These are phyloP conservation scores for Penicillium cataractarum DNA, from an alignment of 495 filamentous ascomycete species.

Conservation along the genomic window DNA sequence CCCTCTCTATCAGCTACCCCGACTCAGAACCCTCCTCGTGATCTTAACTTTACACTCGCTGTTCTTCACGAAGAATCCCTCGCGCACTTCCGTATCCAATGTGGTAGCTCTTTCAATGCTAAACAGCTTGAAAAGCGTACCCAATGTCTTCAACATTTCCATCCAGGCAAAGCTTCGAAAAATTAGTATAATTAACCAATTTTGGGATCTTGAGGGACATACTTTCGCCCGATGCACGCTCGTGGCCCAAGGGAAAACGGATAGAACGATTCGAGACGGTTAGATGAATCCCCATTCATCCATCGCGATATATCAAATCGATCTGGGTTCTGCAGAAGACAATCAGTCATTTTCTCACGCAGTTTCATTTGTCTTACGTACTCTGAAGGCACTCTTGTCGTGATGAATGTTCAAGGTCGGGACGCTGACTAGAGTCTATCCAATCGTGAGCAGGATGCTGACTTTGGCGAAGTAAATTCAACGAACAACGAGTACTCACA, in stretches of 20 bases:
- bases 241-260: conserved; percentile 10
- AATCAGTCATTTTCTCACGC: not conserved
- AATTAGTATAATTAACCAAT: not conserved
- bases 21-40: not conserved
- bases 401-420: conserved; percentile 12
- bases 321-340: not conserved
- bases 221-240: conserved; percentile 12
- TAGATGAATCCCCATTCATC: not conserved
- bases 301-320: conserved; percentile 6
- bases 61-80: conserved; percentile 15
- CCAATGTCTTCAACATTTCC: conserved; percentile 10
- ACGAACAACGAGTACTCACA: not conserved
- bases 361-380: not conserved
- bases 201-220: not conserved
- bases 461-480: not conserved
- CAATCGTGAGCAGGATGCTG: not conserved
- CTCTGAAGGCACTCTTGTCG: not conserved
- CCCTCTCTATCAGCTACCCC: not conserved
- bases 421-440: conserved; percentile 12
- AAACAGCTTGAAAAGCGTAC: conserved; percentile 5
- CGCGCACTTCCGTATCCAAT: not conserved
- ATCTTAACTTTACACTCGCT: conserved; percentile 10
- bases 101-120: not conserved
- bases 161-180: conserved; percentile 11
- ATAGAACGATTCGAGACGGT: conserved; percentile 1